A percentile compares a stretch with the other conserved stretches of the same genome.
Conservation (phyloP, 306 rosid species). For the Fragaria iinumae region DNA sequence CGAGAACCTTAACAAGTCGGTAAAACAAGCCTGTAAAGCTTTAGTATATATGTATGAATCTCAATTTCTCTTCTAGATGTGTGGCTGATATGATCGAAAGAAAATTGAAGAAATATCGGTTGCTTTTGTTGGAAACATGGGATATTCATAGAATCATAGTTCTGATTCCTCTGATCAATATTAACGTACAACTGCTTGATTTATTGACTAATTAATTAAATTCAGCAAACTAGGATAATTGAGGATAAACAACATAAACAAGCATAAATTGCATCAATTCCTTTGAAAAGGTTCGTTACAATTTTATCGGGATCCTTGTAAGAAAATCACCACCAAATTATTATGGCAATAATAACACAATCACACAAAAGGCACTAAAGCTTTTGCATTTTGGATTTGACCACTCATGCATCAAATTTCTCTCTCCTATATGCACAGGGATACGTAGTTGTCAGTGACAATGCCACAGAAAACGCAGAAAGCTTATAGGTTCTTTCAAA, state of each 20-base stretch:
- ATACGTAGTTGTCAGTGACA: slow-evolving; percentile 50
- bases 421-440: slow-evolving; percentile 28
- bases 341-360: slow-evolving; percentile 39
- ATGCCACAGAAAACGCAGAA: slow-evolving; percentile 48
- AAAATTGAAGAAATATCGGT: no score
- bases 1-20: no score
- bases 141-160: no score
- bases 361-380: slow-evolving; percentile 30
- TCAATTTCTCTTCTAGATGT: no score
- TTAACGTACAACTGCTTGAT: no score
- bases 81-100: no score
- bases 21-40: no score
- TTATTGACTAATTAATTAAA: no score
- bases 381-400: slow-evolving; percentile 47
- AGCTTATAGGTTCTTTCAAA: slow-evolving; percentile 19
- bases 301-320: not conserved
- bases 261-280: not conserved
- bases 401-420: slow-evolving; percentile 44
- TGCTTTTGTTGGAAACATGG: no score
- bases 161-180: no score
- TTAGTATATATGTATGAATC: no score
- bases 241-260: not conserved
- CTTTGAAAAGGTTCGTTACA: not conserved
- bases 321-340: slow-evolving; percentile 18
- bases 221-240: no score